Percentiles rank a stretch among this genome's conserved stretches.
Conservation (phyloP, 495 filamentous ascomycete genomes). For the Aspergillus cristatus region DNA sequence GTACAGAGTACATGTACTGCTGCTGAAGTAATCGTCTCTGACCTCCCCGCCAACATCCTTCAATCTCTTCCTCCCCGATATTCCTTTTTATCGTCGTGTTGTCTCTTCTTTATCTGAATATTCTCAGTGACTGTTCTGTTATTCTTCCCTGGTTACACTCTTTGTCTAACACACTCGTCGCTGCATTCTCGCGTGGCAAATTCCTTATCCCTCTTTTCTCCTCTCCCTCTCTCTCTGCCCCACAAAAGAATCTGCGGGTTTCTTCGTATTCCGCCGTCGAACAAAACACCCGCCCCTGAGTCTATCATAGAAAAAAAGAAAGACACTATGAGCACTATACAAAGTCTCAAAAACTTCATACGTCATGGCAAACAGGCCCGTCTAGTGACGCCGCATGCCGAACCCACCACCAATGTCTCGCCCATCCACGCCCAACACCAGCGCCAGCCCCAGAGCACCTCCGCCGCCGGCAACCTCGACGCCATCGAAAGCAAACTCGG, state of each 20-base stretch:
- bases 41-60: not conserved
- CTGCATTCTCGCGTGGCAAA: not conserved
- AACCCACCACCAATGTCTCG: slow-evolving; percentile 61
- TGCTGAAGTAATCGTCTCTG: too few relatives aligned
- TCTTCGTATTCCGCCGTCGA: too few relatives aligned
- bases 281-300: not conserved
- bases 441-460: slow-evolving; percentile 37
- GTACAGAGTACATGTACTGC: not conserved
- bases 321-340: slow-evolving; percentile 65
- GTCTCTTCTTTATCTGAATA: not conserved
- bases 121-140: too few relatives aligned
- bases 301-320: not conserved
- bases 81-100: not conserved
- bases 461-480: slow-evolving; percentile 45
- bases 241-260: too few relatives aligned
- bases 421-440: slow-evolving; percentile 59
- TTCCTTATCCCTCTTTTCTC: not conserved
- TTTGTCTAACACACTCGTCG: not conserved
- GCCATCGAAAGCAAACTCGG: slow-evolving; percentile 43
- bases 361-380: slow-evolving; percentile 96
- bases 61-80: not conserved
- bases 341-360: slow-evolving; percentile 95
- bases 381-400: slow-evolving; percentile 50
- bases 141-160: not conserved
- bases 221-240: not conserved